These are phyloP conservation scores for Neocallimastix lanati DNA, from an alignment of 192 early-diverging fungal species.

Conservation along the genomic window DNA sequence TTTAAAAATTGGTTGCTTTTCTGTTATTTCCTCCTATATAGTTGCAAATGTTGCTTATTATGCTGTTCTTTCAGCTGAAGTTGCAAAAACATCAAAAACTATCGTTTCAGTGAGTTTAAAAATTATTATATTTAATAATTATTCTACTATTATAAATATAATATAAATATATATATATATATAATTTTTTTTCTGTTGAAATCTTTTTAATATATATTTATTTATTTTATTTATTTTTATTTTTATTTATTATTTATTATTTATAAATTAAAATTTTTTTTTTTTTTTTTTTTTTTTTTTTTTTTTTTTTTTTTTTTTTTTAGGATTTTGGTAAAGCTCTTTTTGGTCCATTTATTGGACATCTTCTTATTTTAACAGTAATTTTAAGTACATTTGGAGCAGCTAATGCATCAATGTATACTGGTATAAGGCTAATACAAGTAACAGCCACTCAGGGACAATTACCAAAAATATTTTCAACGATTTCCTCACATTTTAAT, in stretches of 20 bases:
- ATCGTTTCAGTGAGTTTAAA: not conserved
- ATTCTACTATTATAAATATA: too few relatives aligned
- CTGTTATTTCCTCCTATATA: constrained; percentile 22
- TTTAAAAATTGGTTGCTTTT: constrained; percentile 11
- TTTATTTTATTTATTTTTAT: too few relatives aligned
- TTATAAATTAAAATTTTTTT: too few relatives aligned
- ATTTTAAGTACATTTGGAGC: constrained; percentile 56
- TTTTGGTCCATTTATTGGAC: constrained; percentile 45
- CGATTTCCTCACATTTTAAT: constrained; percentile 24
- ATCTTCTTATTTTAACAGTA: constrained; percentile 51
- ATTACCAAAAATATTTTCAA: constrained; percentile 46
- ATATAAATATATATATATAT: too few relatives aligned
- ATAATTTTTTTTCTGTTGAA: too few relatives aligned
- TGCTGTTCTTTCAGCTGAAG: constrained; percentile 12
- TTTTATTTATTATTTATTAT: too few relatives aligned
- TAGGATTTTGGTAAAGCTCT: constrained; percentile 55
- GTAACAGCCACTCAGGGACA: constrained; percentile 45
- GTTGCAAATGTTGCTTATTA: constrained; percentile 22
- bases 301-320: too few relatives aligned
- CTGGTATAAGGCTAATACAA: constrained; percentile 47
- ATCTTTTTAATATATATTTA: too few relatives aligned
- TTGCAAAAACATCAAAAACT: not conserved
- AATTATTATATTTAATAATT: too few relatives aligned
- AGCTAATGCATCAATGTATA: constrained; percentile 59
- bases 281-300: too few relatives aligned